Evolutionary conservation across 345 rosid species (phyloP), one percentile per base, ranked within the genome.

Genomic region (Draba incana): DNA sequence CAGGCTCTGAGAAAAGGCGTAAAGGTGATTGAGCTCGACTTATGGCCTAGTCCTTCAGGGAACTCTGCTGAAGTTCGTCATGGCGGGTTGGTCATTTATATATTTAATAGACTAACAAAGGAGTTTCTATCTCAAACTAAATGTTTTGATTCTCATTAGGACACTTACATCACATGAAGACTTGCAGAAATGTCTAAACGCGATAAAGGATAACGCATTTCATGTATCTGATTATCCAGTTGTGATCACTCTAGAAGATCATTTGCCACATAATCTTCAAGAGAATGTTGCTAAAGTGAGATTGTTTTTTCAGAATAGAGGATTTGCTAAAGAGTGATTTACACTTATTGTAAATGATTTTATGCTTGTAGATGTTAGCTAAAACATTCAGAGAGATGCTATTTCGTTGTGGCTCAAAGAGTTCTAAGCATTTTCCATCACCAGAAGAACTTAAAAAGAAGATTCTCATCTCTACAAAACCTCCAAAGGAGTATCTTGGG

Each of bases 171-270:
- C 89, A 25, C 81, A 88, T 2, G 92, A 89, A 69, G 85, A 77
- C 48, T 79, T 92, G 55, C 76, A 59, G 53, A 75, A 82, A 75
- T 92, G 96, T 62, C 74, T 92, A 37, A 54, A 9, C 20, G 84
- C 92, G n/a, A 86, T 85, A 25, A 86, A 77, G 74, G 89, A 84
- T 0, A 31, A 81, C 66, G 96, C 92, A 14, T 92, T 92, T 52
- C 6, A 1, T 56, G 82, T 77, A 60, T 87, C 98, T 24, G 86
- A 84, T 10, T 92, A 81, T 75, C 98, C 92, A 0, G 90, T 89
- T 62, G 85, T 92, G 28, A 81, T 92, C 68, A 92, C 96, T 57
- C 88, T 92, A 20, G 96, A 92, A 77, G 96, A 89, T 65, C 96
- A 92, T 76, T 78, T 92, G 23, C 70, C 85, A 54, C 69, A 82